Base-by-base conservation (phyloP, 331 rosid genomes). In the Acacia concinna region DNA sequence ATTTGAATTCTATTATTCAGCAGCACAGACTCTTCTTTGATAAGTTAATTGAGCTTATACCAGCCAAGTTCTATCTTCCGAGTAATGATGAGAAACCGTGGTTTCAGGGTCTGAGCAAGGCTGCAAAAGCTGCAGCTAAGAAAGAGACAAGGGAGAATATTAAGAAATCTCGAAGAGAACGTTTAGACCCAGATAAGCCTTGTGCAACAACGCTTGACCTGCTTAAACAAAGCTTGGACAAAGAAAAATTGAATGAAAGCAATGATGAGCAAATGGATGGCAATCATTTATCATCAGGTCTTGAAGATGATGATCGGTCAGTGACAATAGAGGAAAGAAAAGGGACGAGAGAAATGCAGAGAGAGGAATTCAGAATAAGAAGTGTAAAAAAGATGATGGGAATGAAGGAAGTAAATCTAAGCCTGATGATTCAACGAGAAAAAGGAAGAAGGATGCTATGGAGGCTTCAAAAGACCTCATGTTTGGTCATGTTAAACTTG, bases 51-150 rank as follows among this genome's bases (percentile, higher is more conserved):
- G 34, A 59, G 66, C 34, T 59, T 27, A 59, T 59, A 11, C 66
- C 66, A 59, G 35, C 66, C 35, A 59, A 59, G 66, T 59, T 59
- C 66, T 59, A 59, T 23, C 66, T 59, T 12, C 66, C 66, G 14
- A 59, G 3, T 13, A 10, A 13, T 28, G 35, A 59, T 12, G 66
- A 59, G 18, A 59, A 12, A 13, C 66, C 66, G 8, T 59, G 66
- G 66, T 27, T 59, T 27, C 66, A 59, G 35, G 66, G 35, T 5
- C 66, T 27, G 35, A 59, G 18, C 35, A 59, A 59, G 66, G 66
- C 66, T 59, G 66, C 11, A 27, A 59, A 59, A 27, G n/a, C 35
- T 4, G 66, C 66, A 27, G 66, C 66, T 11, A 59, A 27, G 66
- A 59, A 59, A 59, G 66, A 13, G 66, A 59, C 34, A 4, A 59